phyloP scores from a whole-genome alignment of 139 green algal genomes.

The Chlorella vulgaris region DNA sequence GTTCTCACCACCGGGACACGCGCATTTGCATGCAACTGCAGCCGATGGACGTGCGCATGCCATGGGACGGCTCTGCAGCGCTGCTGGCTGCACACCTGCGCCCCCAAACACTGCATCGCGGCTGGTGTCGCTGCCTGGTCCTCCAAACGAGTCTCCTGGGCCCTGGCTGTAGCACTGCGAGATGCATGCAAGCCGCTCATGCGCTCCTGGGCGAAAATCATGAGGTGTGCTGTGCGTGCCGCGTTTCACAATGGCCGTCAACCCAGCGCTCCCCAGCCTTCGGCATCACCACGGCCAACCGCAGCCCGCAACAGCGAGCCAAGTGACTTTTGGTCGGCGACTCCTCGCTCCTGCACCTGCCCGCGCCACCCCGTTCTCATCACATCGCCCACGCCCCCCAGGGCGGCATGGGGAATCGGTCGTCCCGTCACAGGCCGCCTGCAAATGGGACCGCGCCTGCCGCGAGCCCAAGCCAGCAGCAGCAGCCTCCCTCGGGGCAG shows the following conservation, averaged over 20 bases:
- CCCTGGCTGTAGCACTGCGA: no score
- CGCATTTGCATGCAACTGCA: not conserved
- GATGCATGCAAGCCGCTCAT: no score
- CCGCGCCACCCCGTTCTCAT: no score
- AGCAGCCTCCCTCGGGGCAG: not conserved
- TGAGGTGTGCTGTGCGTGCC: no score
- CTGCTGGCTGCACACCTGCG: not conserved
- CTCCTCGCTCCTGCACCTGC: no score
- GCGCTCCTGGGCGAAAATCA: no score
- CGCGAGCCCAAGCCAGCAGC: not conserved
- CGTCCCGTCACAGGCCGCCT: not conserved
- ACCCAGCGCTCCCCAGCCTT: no score
- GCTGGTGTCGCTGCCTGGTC: not conserved
- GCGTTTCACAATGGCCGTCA: no score
- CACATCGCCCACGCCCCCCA: no score
- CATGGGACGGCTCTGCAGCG: not conserved
- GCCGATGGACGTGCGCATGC: not conserved
- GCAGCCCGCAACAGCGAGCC: no score
- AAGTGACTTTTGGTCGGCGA: no score
- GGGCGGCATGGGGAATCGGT: constrained; percentile 23
- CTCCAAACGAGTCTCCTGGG: not conserved
- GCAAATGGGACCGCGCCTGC: not conserved
- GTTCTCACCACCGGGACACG: not conserved
- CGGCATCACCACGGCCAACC: no score
- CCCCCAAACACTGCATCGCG: not conserved